Evolutionary conservation across 768 basidiomycete species (phyloP).

Genomic region (Paxillus involutus): DNA sequence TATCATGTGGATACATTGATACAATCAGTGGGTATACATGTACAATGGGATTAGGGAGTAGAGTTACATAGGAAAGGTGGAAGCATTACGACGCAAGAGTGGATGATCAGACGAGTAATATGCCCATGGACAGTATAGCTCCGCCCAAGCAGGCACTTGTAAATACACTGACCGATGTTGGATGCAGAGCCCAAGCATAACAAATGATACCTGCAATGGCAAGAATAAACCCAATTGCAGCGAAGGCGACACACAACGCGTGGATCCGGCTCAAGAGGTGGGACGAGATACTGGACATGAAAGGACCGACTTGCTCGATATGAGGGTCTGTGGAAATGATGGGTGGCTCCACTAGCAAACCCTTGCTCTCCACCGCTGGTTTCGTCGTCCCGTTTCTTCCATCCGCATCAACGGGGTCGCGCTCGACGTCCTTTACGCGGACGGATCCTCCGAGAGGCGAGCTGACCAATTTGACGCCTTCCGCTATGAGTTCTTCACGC

Average conservation of each 20-base stretch:
- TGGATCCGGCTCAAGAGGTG: slow-evolving; percentile 52
- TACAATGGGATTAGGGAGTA: background rate
- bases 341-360: slow-evolving; percentile 21
- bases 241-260: slow-evolving; percentile 45
- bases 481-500: too few species aligned
- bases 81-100: too few species aligned
- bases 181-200: slow-evolving; percentile 51
- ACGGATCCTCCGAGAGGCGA: slow-evolving; percentile 6
- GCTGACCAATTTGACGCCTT: too few species aligned
- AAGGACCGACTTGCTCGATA: slow-evolving; percentile 51
- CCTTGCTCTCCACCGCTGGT: background rate
- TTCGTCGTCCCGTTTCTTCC: background rate
- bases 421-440: slow-evolving; percentile 13
- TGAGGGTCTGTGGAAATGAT: slow-evolving; percentile 49
- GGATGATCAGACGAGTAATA: slow-evolving; percentile 10
- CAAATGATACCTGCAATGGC: slow-evolving; percentile 50
- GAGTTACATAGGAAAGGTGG: background rate
- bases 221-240: slow-evolving; percentile 49
- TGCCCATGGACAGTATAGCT: slow-evolving; percentile 27
- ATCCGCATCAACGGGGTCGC: background rate
- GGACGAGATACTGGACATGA: slow-evolving; percentile 36
- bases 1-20: too few species aligned
- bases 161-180: slow-evolving; percentile 45
- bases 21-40: too few species aligned
- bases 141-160: slow-evolving; percentile 38